These are phyloP conservation scores for Aphanomyces invadans DNA, from an alignment of 352 stramenopile genomes.

Conservation along the genomic window DNA sequence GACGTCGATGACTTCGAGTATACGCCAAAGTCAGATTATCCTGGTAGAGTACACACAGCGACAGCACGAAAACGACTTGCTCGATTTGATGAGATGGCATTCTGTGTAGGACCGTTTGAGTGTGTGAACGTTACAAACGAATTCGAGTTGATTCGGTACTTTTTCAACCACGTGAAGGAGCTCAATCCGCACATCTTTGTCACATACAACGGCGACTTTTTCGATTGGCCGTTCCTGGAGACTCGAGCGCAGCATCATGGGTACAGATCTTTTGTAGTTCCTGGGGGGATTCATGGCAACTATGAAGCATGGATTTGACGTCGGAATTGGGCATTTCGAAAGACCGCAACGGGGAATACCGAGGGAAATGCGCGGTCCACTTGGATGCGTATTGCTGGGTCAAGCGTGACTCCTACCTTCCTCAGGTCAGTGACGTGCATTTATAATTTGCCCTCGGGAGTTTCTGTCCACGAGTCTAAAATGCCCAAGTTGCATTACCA, in stretches of 20 bases:
- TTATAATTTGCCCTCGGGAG: too few species aligned
- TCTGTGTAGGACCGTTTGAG: conserved; percentile 91
- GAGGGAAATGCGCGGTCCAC: conserved; percentile 90
- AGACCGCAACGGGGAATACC: conserved; percentile 75
- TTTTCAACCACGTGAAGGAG: conserved; percentile 87
- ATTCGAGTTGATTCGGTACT: conserved; percentile 68
- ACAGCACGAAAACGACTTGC: too few species aligned
- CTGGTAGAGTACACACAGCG: too few species aligned
- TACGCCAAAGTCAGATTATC: conserved; percentile 90
- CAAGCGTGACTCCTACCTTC: conserved; percentile 98
- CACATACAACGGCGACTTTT: conserved; percentile 99
- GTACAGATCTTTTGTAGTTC: conserved; percentile 81
- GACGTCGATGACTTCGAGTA: conserved; percentile 99
- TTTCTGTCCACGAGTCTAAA: too few species aligned
- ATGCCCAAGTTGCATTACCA: too few species aligned
- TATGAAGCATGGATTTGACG: conserved; percentile 33
- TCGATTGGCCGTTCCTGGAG: conserved; percentile 99
- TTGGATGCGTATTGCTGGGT: conserved; percentile 99
- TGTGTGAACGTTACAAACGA: conserved; percentile 95
- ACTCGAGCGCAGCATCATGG: conserved; percentile 81
- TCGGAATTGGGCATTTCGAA: conserved; percentile 28
- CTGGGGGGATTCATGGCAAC: too few species aligned
- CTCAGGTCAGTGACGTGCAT: conserved; percentile 27
- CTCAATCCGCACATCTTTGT: conserved; percentile 97
- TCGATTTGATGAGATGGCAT: too few species aligned